phyloP scores from a whole-genome alignment of 495 filamentous ascomycete genomes.

The Amniculicola lignicola region DNA sequence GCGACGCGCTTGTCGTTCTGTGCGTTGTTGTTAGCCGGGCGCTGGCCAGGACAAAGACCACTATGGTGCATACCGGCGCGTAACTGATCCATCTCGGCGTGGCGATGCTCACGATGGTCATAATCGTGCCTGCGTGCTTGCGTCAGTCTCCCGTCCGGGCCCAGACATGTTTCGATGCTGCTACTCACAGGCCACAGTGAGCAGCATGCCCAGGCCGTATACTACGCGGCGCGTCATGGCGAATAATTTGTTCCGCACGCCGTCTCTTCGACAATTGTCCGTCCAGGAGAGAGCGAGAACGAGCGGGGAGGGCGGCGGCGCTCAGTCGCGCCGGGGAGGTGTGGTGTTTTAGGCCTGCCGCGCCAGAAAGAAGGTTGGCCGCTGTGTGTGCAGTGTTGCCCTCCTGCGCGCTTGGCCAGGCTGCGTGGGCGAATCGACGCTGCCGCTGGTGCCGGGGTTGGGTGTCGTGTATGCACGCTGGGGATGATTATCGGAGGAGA shows the following conservation, averaged over 20 bases:
- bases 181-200: slow-evolving; percentile 39
- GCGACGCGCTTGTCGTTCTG: slow-evolving; percentile 42
- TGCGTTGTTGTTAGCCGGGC: slow-evolving; percentile 28
- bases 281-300: slow-evolving; percentile 7
- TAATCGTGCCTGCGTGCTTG: slow-evolving; percentile 59
- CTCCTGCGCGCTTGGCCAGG: neutral
- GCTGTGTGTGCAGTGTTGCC: neutral
- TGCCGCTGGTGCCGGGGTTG: neutral
- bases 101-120: slow-evolving; percentile 72
- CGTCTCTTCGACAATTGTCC: neutral
- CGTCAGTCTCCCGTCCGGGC: slow-evolving; percentile 5
- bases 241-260: neutral
- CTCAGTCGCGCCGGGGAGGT: neutral
- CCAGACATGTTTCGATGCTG: slow-evolving; percentile 10
- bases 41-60: neutral
- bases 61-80: slow-evolving; percentile 51
- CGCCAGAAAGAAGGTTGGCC: neutral
- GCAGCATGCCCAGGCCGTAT: slow-evolving; percentile 42
- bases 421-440: slow-evolving; percentile 8
- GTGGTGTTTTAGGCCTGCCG: too few relatives aligned
- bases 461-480: slow-evolving; percentile 9
- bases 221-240: slow-evolving; percentile 44
- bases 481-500: neutral
- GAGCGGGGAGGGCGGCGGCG: slow-evolving; percentile 2
- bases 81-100: slow-evolving; percentile 79